Evolutionary conservation across 2,329 filamentous ascomycete species (phyloP).

Genomic region (Sarocladium strictum): DNA sequence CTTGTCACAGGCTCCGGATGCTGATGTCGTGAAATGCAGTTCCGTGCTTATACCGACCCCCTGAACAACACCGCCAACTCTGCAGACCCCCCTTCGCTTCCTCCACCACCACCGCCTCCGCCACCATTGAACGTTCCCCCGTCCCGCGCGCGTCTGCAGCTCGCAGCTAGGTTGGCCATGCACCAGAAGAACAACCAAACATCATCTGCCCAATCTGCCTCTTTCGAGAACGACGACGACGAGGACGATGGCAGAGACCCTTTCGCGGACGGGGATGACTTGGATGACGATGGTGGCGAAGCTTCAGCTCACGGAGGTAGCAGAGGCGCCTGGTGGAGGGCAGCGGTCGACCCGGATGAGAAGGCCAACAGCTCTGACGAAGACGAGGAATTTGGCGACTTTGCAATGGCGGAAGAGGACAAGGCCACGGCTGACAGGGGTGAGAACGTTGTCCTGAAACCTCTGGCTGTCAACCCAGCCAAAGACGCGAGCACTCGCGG

Average conservation of each 20-base stretch:
- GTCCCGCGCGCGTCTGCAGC: constrained; percentile 77
- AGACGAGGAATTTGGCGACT: constrained; percentile 64
- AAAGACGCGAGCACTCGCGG: constrained; percentile 29
- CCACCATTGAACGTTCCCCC: constrained; percentile 80
- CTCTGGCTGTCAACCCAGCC: constrained; percentile 47
- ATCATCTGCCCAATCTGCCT: constrained; percentile 38
- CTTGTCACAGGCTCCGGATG: not conserved
- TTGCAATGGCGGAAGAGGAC: constrained; percentile 56
- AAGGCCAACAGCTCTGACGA: constrained; percentile 45
- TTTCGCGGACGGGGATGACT: constrained; percentile 53
- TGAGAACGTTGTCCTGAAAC: constrained; percentile 46
- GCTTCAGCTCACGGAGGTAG: constrained; percentile 19
- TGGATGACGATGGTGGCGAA: constrained; percentile 39
- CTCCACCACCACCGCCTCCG: constrained; percentile 58
- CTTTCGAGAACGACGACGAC: constrained; percentile 29
- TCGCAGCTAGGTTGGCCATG: constrained; percentile 80
- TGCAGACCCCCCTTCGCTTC: constrained; percentile 52
- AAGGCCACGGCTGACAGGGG: constrained; percentile 22
- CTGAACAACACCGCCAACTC: constrained; percentile 40
- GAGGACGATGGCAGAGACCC: constrained; percentile 34
- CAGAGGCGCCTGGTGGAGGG: constrained; percentile 41
- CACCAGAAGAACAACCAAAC: constrained; percentile 59
- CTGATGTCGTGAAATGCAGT: constrained; percentile 30
- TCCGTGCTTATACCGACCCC: constrained; percentile 53
- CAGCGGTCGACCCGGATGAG: constrained; percentile 29